Base-by-base conservation (phyloP, 2,329 filamentous ascomycete genomes). In the Bipolaris bicolor region DNA sequence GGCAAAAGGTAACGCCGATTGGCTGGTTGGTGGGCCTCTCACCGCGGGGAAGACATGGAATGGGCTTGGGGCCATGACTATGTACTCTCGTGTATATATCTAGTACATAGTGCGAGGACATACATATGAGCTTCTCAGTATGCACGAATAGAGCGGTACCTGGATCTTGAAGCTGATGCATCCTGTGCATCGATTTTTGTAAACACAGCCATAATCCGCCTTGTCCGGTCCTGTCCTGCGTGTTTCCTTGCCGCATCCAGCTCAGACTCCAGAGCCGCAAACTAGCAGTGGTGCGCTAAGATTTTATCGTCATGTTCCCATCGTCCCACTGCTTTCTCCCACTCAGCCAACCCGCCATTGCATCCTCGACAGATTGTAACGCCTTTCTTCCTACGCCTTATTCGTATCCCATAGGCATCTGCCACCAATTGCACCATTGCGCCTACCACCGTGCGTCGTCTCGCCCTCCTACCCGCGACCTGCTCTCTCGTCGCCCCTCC, bases 401-500 rank as follows among this genome's bases (percentile, higher is more conserved):
- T 5, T 26, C 22, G 22, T 16, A 13, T 16, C 7, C 4, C 15
- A 11, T 26, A 45, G 47, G 36, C 18, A 26, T 33, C 52, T 13
- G 33, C 15, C 26, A 50, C 51, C 47, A 22, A 39, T 31, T 33
- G 33, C 49, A 57, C 36, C 44, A 53, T 57, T 39, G 54, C 54
- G 43, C 44, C 50, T 18, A 26, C 29, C 56, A 55, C 55, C 36
- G 43, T 68, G 66, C 60, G 58, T 57, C 51, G 61, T 49, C 33
- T 61, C 57, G 53, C 58, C 57, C 60, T 37, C 49, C 57, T 37
- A 43, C 49, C 52, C 50, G 57, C 58, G 61, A 59, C 56, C 46
- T 60, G 63, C 60, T 62, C 59, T 53, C 33, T 61, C 45, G 58
- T 58, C 58, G 63, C 66, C 57, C 55, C 60, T 62, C 60, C 40